Conservation (phyloP, 1,284 basidiomycete species). For the Microstroma glucosiphilum region DNA sequence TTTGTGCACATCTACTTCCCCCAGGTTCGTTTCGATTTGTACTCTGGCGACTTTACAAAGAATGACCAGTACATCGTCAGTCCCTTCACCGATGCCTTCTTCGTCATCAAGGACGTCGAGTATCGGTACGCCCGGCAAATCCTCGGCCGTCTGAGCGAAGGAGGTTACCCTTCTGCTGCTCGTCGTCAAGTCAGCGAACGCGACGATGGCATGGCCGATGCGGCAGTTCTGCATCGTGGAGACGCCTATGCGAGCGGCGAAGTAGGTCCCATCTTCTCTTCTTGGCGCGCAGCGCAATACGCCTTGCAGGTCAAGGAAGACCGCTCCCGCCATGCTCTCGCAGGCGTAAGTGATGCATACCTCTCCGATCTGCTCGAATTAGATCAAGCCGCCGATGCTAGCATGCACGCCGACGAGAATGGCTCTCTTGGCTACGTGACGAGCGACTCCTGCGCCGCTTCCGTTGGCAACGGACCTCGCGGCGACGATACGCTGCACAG, state of each 20-base stretch:
- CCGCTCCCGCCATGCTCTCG: background rate
- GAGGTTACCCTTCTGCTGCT: constrained; percentile 22
- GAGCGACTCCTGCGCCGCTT: constrained; percentile 31
- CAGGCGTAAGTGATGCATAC: constrained; percentile 10
- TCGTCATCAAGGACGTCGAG: constrained; percentile 39
- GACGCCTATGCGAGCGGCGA: constrained; percentile 17
- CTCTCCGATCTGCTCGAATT: constrained; percentile 18
- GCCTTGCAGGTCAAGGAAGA: background rate
- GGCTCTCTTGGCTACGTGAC: constrained; percentile 47
- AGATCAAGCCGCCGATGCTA: constrained; percentile 21
- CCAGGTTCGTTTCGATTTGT: constrained; percentile 30
- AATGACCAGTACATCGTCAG: constrained; percentile 45
- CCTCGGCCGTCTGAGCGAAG: constrained; percentile 26
- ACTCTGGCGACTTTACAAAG: constrained; percentile 39
- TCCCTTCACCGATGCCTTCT: constrained; percentile 42
- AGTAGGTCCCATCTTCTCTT: constrained; percentile 14
- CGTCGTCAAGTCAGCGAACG: background rate
- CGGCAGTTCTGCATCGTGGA: constrained; percentile 14
- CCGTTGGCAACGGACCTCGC: background rate
- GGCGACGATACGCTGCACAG: constrained; percentile 43
- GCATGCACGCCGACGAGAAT: constrained; percentile 22
- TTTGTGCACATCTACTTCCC: background rate
- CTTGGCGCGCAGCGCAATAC: constrained; percentile 11
- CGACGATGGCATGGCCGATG: constrained; percentile 21
- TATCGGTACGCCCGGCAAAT: constrained; percentile 34